Evolutionary conservation across 2,329 filamentous ascomycete species (phyloP), one percentile per base, ranked within the genome.

Genomic region (Chaetomium sp.): DNA sequence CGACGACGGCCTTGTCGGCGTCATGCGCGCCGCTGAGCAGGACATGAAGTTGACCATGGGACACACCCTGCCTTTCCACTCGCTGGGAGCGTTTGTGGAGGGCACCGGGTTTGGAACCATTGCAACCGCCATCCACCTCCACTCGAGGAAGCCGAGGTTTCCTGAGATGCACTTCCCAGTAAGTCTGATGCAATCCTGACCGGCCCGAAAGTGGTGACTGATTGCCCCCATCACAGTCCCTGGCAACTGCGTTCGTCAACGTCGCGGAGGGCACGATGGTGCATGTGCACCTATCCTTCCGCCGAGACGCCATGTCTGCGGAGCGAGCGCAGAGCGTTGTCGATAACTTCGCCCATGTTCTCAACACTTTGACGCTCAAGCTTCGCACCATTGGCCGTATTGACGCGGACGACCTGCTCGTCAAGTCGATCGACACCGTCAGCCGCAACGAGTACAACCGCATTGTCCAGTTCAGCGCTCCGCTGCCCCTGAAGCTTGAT

Each of bases 401-500:
- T 47, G 62, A 64, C 56, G 33, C 33, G 6, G 62, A 60, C 33
- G 57, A 61, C n/a, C 42, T 64, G n/a, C 50, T 64, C 9, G 53
- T 61, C 57, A 64, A 60, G 21, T 47, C n/a, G 27, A 64, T 64
- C 62, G 62, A 64, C 57, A 60, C 57, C 9, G 51, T 61, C 29
- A 64, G 62, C 57, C 51, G 62, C 23, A 64, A 61, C 50, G 62
- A 64, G 51, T 64, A 64, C 57, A 51, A 42, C 23, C 62, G 62
- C 57, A 64, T 64, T 49, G 62, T 64, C 53, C 57, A 64, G 23
- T 64, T 64, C 62, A 64, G 69, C 25, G 60, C 74, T 31, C 74
- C 70, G 1, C 73, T 76, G 0, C 74, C 70, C 1, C 74, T 76
- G 1, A 75, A 74, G 8, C 70, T 82, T 10, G 69, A 76, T 12